Evolutionary conservation across 2,329 filamentous ascomycete genomes (phyloP), one percentile per base, ranked within the genome.

Genomic region (Talaromyces piceae): DNA sequence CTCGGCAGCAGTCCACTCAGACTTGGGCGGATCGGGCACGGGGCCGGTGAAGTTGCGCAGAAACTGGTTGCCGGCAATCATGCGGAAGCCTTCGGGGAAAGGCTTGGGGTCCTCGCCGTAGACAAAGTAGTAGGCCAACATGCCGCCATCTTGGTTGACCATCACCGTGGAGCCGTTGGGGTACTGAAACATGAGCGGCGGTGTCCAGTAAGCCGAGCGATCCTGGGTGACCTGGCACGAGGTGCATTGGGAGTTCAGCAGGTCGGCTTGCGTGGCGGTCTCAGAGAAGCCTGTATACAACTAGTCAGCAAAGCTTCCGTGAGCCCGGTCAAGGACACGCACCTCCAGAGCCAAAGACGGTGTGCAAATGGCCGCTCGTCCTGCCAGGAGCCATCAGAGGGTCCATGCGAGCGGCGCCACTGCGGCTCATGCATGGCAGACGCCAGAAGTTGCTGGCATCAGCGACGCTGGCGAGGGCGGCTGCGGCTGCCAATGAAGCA

Each of bases 91-190:
- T 11, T 78, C 64, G 1, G 88, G 89, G 73, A 94, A 95, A 1
- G 87, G 84, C 23, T 76, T 78, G 52, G 94, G 69, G 41, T 77
- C 71, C 7, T 78, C 77, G 43, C 81, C 78, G 62, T 86, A 83
- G 9, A 89, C 81, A 45, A 95, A 82, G 70, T 96, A 96, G 77
- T 97, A 96, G 82, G 85, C 86, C 64, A 94, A 82, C 81, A 94
- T 88, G 56, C 90, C 88, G 55, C 89, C 88, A 47, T 86, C 79
- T 65, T 93, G 83, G 1, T 78, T 69, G 43, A 95, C 87, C 51
- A 87, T 67, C 60, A 87, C 79, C 47, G 81, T 81, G 51, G 82
- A 74, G 52, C 85, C 81, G 58, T 87, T 85, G 11, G 70, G 62
- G 61, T 90, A 80, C 63, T 83, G 69, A 68, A 95, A 95, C 73